phyloP scores from a whole-genome alignment of 1,139 yeast species.

The Candida tunisiensis region DNA sequence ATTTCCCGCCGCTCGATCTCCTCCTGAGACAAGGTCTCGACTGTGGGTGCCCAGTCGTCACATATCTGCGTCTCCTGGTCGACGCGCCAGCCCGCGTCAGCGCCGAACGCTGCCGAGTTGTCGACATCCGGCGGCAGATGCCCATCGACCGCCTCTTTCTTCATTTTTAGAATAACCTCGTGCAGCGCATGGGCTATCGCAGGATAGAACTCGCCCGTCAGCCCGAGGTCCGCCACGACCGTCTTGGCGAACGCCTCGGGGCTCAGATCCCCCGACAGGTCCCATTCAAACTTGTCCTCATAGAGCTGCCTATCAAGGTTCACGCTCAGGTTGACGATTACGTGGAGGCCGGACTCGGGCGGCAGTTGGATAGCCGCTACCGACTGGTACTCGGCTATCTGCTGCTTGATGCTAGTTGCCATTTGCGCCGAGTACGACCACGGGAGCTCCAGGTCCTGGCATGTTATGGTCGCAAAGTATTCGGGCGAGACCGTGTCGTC shows the following conservation, averaged over 20 bases:
- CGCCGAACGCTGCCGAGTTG: constrained; percentile 41
- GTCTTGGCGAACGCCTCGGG: constrained; percentile 76
- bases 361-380: constrained; percentile 49
- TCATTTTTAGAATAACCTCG: constrained; percentile 59
- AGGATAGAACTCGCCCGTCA: constrained; percentile 72
- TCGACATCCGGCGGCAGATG: constrained; percentile 39
- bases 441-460: constrained; percentile 74
- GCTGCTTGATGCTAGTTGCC: constrained; percentile 56
- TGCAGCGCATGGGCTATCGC: constrained; percentile 82
- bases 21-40: constrained; percentile 75
- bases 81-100: constrained; percentile 46
- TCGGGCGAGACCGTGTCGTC: constrained; percentile 67
- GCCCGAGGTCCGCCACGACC: constrained; percentile 73
- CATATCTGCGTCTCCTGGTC: constrained; percentile 41
- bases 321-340: constrained; percentile 65
- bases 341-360: constrained; percentile 50
- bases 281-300: constrained; percentile 96
- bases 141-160: constrained; percentile 80
- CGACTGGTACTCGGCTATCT: constrained; percentile 58
- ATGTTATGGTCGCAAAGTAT: constrained; percentile 62
- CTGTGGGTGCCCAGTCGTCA: constrained; percentile 79
- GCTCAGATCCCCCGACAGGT: constrained; percentile 44
- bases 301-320: constrained; percentile 70
- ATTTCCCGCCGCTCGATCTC: constrained; percentile 92
- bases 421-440: constrained; percentile 44